These are phyloP conservation scores for Tulasnella sp. DNA, from an alignment of 768 basidiomycete genomes.

Conservation along the genomic window DNA sequence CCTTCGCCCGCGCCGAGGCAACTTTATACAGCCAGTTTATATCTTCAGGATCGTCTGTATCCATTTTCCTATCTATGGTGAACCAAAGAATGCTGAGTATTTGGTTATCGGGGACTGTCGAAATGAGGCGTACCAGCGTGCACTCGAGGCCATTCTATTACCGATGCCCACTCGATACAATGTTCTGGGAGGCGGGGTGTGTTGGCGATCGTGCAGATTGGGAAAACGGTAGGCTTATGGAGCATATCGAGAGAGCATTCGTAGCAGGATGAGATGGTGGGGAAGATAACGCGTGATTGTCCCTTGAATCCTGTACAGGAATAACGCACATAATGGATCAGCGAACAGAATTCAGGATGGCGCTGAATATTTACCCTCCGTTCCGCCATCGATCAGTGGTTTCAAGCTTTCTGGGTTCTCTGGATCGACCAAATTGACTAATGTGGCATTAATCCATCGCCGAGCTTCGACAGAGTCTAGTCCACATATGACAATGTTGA, in stretches of 20 bases:
- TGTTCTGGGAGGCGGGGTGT: constrained; percentile 97
- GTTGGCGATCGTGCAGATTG: constrained; percentile 98
- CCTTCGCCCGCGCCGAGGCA: constrained; percentile 71
- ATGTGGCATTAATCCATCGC: constrained; percentile 96
- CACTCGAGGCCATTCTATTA: constrained; percentile 94
- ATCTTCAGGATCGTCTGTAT: constrained; percentile 95
- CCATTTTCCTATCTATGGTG: constrained; percentile 75
- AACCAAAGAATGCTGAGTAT: not conserved
- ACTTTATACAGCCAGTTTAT: constrained; percentile 84
- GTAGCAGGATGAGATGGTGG: constrained; percentile 90
- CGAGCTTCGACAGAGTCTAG: constrained; percentile 95
- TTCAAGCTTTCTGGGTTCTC: constrained; percentile 88
- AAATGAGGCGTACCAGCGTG: constrained; percentile 48
- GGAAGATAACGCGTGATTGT: constrained; percentile 92
- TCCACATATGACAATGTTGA: constrained; percentile 93
- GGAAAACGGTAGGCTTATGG: constrained; percentile 92
- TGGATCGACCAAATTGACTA: constrained; percentile 88
- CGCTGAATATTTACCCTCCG: constrained; percentile 70
- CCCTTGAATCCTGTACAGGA: constrained; percentile 95
- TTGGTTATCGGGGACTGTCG: not conserved
- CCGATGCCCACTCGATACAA: constrained; percentile 99
- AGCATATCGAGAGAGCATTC: constrained; percentile 98
- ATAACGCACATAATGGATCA: not conserved
- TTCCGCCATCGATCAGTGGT: constrained; percentile 95
- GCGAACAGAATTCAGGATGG: not conserved